phyloP scores from a whole-genome alignment of 2,329 filamentous ascomycete genomes.

The Botrytis galanthina region DNA sequence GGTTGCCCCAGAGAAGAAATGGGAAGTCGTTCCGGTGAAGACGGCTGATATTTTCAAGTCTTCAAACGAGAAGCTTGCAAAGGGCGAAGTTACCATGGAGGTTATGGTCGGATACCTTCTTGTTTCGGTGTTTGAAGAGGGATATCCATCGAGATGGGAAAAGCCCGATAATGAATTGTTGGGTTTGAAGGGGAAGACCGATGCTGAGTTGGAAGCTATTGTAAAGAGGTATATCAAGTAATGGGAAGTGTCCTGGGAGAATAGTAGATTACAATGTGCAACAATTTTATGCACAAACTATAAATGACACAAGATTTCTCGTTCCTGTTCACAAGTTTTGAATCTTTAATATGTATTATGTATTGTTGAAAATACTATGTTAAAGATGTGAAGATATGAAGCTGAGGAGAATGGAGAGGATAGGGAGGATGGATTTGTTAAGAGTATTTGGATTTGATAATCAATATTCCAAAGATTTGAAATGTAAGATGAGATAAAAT shows the following conservation, averaged over 20 bases:
- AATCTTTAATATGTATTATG: neutral
- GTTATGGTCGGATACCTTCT: constrained; percentile 40
- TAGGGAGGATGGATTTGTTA: no score
- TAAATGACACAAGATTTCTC: neutral
- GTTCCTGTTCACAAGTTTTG: neutral
- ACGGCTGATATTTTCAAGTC: constrained; percentile 25
- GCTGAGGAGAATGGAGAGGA: no score
- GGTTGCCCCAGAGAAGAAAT: constrained; percentile 36
- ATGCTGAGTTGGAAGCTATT: constrained; percentile 43
- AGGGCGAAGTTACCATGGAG: constrained; percentile 33
- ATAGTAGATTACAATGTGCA: neutral
- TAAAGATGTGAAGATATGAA: no score
- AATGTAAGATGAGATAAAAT: neutral
- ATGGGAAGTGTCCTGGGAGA: neutral
- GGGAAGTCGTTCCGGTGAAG: constrained; percentile 26
- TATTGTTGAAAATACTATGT: no score
- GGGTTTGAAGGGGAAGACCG: constrained; percentile 42
- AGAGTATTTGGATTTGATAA: no score
- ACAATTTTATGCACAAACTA: neutral
- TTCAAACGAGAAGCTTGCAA: constrained; percentile 29
- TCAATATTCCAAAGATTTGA: no score
- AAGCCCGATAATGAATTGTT: constrained; percentile 45
- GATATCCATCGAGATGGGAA: constrained; percentile 39
- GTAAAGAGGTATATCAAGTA: constrained; percentile 23
- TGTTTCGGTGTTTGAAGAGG: constrained; percentile 37